Percentiles rank a stretch among this genome's conserved stretches.
Conservation (phyloP, 1,284 basidiomycete species). For the Tilletia caries region DNA sequence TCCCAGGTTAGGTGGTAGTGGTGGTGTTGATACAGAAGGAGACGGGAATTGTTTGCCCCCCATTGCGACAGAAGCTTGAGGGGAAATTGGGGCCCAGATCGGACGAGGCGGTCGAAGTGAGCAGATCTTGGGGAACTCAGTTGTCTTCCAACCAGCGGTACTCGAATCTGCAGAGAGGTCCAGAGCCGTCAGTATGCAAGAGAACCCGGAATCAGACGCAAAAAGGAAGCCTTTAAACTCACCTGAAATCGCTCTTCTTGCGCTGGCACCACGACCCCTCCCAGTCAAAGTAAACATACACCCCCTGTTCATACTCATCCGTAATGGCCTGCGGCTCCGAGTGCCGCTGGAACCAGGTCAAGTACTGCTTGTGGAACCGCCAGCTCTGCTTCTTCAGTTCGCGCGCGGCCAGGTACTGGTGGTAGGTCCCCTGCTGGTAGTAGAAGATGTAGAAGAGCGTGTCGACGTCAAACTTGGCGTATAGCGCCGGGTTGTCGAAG, state of each 20-base stretch:
- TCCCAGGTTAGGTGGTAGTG: too few species aligned
- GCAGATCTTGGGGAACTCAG: constrained; percentile 14
- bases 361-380: constrained; percentile 98
- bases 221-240: constrained; percentile 1
- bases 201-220: not conserved
- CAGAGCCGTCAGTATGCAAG: not conserved
- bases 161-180: constrained; percentile 33
- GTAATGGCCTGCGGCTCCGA: constrained; percentile 99
- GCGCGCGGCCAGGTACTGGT: constrained; percentile 95
- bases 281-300: constrained; percentile 58
- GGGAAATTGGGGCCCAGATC: too few species aligned
- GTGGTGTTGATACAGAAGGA: too few species aligned
- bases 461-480: constrained; percentile 90
- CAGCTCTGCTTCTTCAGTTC: constrained; percentile 97
- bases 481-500: constrained; percentile 79
- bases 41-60: too few species aligned
- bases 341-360: constrained; percentile 97
- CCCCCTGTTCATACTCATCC: constrained; percentile 98
- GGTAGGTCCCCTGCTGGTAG: constrained; percentile 92
- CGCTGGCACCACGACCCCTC: constrained; percentile 78
- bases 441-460: constrained; percentile 99
- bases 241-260: constrained; percentile 96
- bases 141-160: constrained; percentile 52
- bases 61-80: too few species aligned
- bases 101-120: too few species aligned